Percentiles rank a stretch among this genome's conserved stretches.
phyloP scores from a whole-genome alignment of 768 basidiomycete species.

The Clitopilus hobsonii region DNA sequence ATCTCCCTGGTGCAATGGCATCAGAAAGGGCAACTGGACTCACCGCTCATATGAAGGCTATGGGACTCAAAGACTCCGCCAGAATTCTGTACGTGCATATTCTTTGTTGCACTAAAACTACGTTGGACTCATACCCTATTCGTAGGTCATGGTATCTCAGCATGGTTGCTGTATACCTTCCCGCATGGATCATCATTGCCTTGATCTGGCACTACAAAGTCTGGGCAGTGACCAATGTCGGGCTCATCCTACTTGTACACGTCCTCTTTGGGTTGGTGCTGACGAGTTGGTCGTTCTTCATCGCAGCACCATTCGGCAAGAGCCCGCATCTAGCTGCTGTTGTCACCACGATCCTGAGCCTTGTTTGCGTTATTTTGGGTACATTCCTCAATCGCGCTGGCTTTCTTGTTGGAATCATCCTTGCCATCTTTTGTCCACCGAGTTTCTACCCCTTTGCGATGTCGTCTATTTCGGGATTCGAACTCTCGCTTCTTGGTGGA shows the following conservation, averaged over 20 bases:
- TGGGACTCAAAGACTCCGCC: constrained; percentile 56
- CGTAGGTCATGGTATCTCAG: constrained; percentile 45
- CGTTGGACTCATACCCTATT: neutral
- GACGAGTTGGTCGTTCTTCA: constrained; percentile 52
- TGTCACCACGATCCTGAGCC: constrained; percentile 44
- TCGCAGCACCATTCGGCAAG: constrained; percentile 51
- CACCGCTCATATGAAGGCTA: constrained; percentile 56
- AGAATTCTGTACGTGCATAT: constrained; percentile 36
- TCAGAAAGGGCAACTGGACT: constrained; percentile 47
- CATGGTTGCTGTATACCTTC: constrained; percentile 49
- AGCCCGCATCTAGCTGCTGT: constrained; percentile 53
- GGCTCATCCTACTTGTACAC: constrained; percentile 47
- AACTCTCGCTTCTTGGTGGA: constrained; percentile 38
- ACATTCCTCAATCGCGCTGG: constrained; percentile 32
- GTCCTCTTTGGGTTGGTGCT: constrained; percentile 52
- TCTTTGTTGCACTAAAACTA: neutral
- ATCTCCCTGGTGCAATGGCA: constrained; percentile 53
- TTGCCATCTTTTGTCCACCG: constrained; percentile 55
- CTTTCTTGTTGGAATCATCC: constrained; percentile 39
- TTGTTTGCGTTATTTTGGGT: constrained; percentile 52
- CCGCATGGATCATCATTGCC: constrained; percentile 54
- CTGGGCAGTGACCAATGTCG: constrained; percentile 44
- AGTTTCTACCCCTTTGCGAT: constrained; percentile 56
- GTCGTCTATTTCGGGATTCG: constrained; percentile 49
- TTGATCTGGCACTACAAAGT: constrained; percentile 51